phyloP scores from a whole-genome alignment of 2,329 filamentous ascomycete species.

The Daldinia sp. region DNA sequence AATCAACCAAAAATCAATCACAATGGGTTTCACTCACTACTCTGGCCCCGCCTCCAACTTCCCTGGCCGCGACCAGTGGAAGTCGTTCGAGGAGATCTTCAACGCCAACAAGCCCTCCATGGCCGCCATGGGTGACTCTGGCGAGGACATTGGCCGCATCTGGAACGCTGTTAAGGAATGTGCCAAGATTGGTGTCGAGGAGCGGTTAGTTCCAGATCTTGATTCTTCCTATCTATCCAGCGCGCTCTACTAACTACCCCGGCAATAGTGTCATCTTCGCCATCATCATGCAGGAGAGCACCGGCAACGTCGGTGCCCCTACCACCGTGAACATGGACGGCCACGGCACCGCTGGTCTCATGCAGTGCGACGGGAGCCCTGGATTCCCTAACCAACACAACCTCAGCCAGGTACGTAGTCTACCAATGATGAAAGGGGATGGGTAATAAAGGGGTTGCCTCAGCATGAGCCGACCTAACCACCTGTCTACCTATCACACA shows the following conservation, averaged over 20 bases:
- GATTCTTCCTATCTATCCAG: background rate
- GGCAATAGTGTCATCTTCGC: conserved; percentile 47
- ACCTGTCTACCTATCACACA: background rate
- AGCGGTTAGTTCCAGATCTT: conserved; percentile 26
- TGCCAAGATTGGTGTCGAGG: conserved; percentile 47
- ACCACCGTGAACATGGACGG: conserved; percentile 49
- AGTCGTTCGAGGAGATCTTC: conserved; percentile 48
- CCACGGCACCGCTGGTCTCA: conserved; percentile 49
- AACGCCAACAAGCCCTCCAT: conserved; percentile 48
- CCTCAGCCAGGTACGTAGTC: conserved; percentile 43
- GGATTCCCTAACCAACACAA: conserved; percentile 47
- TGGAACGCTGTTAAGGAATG: conserved; percentile 45
- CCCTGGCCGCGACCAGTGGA: conserved; percentile 47
- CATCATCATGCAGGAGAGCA: conserved; percentile 54
- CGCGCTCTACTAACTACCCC: conserved; percentile 8
- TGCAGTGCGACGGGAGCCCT: conserved; percentile 50
- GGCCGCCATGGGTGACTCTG: conserved; percentile 45
- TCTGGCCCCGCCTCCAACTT: conserved; percentile 45
- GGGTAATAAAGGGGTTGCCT: background rate
- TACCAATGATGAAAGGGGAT: background rate
- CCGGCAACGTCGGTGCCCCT: conserved; percentile 49
- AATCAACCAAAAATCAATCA: conserved; percentile 26
- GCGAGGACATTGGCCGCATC: conserved; percentile 47
- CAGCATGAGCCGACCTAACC: background rate
- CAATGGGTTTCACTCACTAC: conserved; percentile 34